Conservation (phyloP, 371 early-diverging fungal genomes). For the Lichtheimia ramosa region DNA sequence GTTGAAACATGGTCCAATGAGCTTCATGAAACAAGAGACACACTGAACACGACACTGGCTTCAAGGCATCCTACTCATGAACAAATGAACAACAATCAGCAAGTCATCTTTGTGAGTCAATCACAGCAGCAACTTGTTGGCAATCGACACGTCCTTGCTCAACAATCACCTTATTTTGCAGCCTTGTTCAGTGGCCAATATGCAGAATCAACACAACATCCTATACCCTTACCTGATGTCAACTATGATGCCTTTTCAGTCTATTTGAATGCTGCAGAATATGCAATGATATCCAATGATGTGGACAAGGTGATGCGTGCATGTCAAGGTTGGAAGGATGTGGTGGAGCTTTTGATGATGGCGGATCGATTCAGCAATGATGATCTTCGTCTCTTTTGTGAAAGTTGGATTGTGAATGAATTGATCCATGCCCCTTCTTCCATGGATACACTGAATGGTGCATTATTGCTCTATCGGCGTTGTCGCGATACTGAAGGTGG, state of each 20-base stretch:
- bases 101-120: slow-evolving; percentile 16
- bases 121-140: slow-evolving; percentile 4
- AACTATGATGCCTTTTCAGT: slow-evolving; percentile 5
- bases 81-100: neutral
- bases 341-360: slow-evolving; percentile 24
- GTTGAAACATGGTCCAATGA: neutral
- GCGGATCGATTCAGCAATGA: slow-evolving; percentile 28
- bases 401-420: slow-evolving; percentile 25
- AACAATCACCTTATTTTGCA: slow-evolving; percentile 26
- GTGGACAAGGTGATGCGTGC: neutral
- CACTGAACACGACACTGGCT: neutral
- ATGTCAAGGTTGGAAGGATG: slow-evolving; percentile 26
- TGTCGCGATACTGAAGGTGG: slow-evolving; percentile 29
- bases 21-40: neutral
- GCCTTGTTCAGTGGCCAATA: slow-evolving; percentile 27
- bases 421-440: neutral
- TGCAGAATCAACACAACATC: slow-evolving; percentile 14
- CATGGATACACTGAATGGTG: slow-evolving; percentile 16
- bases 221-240: slow-evolving; percentile 30
- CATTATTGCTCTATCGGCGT: slow-evolving; percentile 21
- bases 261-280: slow-evolving; percentile 4
- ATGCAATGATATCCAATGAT: neutral
- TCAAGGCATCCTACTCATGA: too few species aligned
- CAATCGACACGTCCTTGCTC: slow-evolving; percentile 12
- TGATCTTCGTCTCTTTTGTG: slow-evolving; percentile 18